Percentiles rank a stretch among this genome's conserved stretches.
These are phyloP conservation scores for Linnemannia hyalina DNA, from an alignment of 192 early-diverging fungal genomes.

Conservation along the genomic window DNA sequence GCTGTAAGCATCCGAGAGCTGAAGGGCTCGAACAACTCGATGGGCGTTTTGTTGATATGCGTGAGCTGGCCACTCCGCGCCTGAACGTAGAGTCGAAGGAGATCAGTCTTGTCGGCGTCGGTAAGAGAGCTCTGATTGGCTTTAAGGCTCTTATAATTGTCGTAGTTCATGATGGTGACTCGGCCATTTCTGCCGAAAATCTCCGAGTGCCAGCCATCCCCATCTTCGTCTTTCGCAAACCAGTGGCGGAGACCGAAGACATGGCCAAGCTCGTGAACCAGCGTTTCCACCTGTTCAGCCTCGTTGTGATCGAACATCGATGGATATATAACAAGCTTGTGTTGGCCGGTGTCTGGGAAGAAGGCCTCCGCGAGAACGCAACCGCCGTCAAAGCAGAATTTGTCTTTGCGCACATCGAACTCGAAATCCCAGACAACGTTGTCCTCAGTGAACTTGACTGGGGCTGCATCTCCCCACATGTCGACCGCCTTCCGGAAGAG, in stretches of 20 bases:
- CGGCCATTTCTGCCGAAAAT: no score
- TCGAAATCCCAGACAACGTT: background rate
- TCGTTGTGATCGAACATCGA: background rate
- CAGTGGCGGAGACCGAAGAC: constrained; percentile 11
- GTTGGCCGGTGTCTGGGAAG: background rate
- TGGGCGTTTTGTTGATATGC: no score
- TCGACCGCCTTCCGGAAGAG: background rate
- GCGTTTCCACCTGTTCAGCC: background rate
- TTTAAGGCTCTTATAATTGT: no score
- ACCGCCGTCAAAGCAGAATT: background rate
- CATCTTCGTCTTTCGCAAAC: background rate
- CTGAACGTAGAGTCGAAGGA: no score
- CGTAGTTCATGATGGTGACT: no score
- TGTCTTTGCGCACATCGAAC: background rate
- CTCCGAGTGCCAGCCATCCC: no score
- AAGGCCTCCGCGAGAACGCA: background rate
- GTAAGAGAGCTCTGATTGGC: no score
- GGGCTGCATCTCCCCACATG: background rate
- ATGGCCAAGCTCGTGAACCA: constrained; percentile 9
- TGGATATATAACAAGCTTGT: background rate
- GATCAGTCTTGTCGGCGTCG: no score
- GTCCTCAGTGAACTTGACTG: background rate
- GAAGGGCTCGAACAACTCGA: no score
- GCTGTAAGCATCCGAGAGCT: no score
- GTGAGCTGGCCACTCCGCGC: no score